Conservation (phyloP, 495 filamentous ascomycete genomes). For the Neurospora sp. region DNA sequence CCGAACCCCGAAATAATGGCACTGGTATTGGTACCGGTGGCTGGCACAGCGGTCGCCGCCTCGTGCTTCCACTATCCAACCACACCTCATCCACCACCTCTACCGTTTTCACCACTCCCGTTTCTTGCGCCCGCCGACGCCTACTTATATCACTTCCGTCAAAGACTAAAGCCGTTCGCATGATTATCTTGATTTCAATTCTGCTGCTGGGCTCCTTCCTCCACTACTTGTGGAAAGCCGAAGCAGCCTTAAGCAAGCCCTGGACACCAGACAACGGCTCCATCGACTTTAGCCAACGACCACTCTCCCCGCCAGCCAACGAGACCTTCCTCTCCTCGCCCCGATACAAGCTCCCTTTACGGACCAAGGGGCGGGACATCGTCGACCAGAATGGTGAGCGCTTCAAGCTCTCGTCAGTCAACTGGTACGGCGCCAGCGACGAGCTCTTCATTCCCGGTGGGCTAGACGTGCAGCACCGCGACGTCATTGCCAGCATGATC, state of each 20-base stretch:
- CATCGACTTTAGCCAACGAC: conserved; percentile 29
- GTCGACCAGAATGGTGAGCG: conserved; percentile 40
- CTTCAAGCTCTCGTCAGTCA: conserved; percentile 47
- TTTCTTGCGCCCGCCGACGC: not conserved
- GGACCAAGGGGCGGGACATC: conserved; percentile 43
- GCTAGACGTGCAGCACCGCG: conserved; percentile 46
- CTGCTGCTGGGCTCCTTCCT: conserved; percentile 24
- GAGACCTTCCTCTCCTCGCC: conserved; percentile 26
- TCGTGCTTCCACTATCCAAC: not conserved
- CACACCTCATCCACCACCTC: not conserved
- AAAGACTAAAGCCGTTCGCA: conserved; percentile 8
- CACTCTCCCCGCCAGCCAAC: conserved; percentile 30
- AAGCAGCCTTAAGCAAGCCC: conserved; percentile 27
- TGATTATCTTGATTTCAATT: conserved; percentile 23
- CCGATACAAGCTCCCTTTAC: conserved; percentile 37
- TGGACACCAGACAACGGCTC: conserved; percentile 32
- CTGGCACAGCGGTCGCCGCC: not conserved
- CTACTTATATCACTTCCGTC: not conserved
- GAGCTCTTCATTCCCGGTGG: conserved; percentile 50
- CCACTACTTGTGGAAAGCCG: conserved; percentile 29
- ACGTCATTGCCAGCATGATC: conserved; percentile 42
- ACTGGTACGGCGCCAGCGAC: conserved; percentile 56
- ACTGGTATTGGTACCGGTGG: not conserved
- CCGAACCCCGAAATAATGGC: not conserved
- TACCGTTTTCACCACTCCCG: not conserved